phyloP scores from a whole-genome alignment of 148 eudicot genomes.

The Rhododendron williamsianum region DNA sequence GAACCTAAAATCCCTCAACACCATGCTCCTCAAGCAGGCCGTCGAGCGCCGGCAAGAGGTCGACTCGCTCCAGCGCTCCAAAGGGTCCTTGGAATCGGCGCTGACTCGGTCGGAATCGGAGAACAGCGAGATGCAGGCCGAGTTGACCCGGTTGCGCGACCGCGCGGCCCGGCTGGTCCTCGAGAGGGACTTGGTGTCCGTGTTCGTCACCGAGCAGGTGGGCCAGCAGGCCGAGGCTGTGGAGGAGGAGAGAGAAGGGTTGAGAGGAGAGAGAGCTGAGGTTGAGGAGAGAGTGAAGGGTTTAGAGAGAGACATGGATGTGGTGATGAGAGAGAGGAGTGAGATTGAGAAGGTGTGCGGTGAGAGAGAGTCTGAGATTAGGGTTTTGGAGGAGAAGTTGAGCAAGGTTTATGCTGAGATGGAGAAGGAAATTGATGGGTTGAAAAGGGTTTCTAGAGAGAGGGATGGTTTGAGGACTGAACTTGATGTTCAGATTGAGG shows the following conservation, averaged over 20 bases:
- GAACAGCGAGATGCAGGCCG: constrained; percentile 28
- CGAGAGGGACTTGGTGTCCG: constrained; percentile 33
- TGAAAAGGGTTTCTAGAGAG: constrained; percentile 15
- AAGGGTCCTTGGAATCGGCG: constrained; percentile 47
- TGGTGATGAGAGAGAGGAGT: constrained; percentile 28
- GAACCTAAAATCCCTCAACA: constrained; percentile 49
- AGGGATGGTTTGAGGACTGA: constrained; percentile 28
- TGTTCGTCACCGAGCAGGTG: constrained; percentile 29
- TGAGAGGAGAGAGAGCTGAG: constrained; percentile 28
- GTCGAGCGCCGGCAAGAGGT: constrained; percentile 51
- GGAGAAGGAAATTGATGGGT: constrained; percentile 20
- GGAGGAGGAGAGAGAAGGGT: constrained; percentile 21
- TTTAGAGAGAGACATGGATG: constrained; percentile 36
- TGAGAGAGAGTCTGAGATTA: constrained; percentile 36
- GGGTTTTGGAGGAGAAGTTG: constrained; percentile 27
- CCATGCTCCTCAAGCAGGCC: constrained; percentile 43
- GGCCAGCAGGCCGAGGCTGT: constrained; percentile 15
- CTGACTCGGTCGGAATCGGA: constrained; percentile 37
- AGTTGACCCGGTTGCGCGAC: constrained; percentile 39
- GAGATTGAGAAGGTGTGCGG: constrained; percentile 34
- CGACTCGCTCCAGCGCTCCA: constrained; percentile 31
- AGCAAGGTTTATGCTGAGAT: constrained; percentile 26
- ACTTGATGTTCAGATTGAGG: constrained; percentile 20
- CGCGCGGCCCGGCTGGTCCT: constrained; percentile 19
- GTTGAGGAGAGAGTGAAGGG: constrained; percentile 25